Evolutionary conservation across 305 asterid species (phyloP).

Genomic region (Fraxinus albicans): DNA sequence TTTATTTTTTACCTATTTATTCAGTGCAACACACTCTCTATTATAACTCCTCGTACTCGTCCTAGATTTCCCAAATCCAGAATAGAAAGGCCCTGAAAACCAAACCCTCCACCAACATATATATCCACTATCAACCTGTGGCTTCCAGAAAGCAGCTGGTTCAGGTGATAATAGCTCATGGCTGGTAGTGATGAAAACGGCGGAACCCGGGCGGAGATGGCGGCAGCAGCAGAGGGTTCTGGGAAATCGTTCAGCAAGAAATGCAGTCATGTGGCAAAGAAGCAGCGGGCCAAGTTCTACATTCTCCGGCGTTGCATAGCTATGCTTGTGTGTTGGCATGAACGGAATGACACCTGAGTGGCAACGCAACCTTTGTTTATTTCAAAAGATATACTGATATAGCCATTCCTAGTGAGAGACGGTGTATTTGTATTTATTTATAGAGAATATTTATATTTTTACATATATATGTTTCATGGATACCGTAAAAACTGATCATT

Average conservation of each 20-base stretch:
- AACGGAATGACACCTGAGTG: constrained; percentile 35
- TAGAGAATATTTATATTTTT: neutral
- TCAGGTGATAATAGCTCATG: neutral
- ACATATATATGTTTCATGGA: neutral
- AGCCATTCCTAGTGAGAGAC: neutral
- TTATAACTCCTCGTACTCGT: constrained; percentile 29
- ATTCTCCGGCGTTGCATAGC: constrained; percentile 75
- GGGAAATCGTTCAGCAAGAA: constrained; percentile 43
- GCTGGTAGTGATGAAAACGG: constrained; percentile 8
- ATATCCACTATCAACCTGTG: neutral
- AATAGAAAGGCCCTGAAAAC: neutral
- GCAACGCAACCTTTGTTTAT: neutral
- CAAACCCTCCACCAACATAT: neutral
- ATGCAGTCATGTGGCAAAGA: constrained; percentile 60
- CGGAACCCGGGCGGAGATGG: neutral
- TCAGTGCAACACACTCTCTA: constrained; percentile 11
- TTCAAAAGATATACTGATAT: neutral
- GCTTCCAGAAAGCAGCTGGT: neutral
- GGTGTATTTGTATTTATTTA: neutral
- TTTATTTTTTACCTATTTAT: neutral
- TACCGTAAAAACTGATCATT: neutral
- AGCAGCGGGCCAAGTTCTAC: constrained; percentile 70
- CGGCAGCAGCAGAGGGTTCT: neutral
- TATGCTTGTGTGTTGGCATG: constrained; percentile 76
- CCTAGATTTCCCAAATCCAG: constrained; percentile 25